Base-by-base conservation (phyloP, 1,139 yeast genomes). In the Eremothecium sinecaudum region DNA sequence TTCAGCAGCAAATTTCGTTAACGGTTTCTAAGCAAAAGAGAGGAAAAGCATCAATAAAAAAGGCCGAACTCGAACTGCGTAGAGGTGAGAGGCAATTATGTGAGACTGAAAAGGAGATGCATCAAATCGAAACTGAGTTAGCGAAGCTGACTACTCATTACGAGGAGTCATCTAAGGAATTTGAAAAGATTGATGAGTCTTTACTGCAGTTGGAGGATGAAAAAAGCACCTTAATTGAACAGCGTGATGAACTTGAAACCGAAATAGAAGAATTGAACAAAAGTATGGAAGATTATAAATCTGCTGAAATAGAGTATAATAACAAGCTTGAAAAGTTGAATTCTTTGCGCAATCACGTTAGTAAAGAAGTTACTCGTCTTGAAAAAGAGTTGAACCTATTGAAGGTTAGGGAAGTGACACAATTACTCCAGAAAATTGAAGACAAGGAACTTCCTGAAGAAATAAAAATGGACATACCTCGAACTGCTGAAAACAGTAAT, bases 221-320 rank as follows among this genome's bases (percentile, higher is more conserved):
- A 39, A 45, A 23, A 28, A 57, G 51, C 4, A 56, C 56, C 13
- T 13, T 45, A n/a, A 42, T 38, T 10, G 38, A 38, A 3, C 44
- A 52, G 28, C 40, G 57, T 10, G 59, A 56, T 23, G 31, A 37
- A 2, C 45, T 70, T 19, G 69, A 70, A 39, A 60, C 58, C 4
- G 66, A 64, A 25, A 54, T 77, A 26, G 77, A 72, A 29, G 72
- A 65, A 21, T 65, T 70, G 46, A 67, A 67, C 35, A 65, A 62
- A n/a, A 63, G 67, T 33, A 69, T 79, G 36, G 75, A 77, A 43
- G 70, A 72, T 27, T 68, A 75, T 46, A 71, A 74, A 47, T 76
- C 84, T n/a, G 64, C 66, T 16, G 90, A 81, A 50, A 69, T 82
- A 33, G 92, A 81, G 46, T 57, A 80, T 17, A 69, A 67, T 28